Evolutionary conservation across 495 filamentous ascomycete species (phyloP), one percentile per base, ranked within the genome.

Genomic region (Podospora pseudoanserina): DNA sequence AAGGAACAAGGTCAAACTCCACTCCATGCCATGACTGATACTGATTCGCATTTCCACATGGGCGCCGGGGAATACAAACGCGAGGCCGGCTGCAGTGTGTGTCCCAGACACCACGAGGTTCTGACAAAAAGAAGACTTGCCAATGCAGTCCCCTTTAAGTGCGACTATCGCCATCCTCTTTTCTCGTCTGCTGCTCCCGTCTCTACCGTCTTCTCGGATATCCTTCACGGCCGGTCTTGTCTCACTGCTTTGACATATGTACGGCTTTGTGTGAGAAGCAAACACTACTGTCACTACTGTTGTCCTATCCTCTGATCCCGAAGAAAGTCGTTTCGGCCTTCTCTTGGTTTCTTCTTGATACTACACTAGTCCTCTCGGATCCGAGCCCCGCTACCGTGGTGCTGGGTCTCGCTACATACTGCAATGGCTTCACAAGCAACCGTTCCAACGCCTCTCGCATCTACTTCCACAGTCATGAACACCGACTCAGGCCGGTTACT

Each of bases 91-190:
- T 74, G 72, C 74, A 69, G 71, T 63, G 65, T 60, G 63, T 74
- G 71, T 76, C 64, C 75, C 64, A 74, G 72, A 75, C 75, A 74
- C 75, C 72, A 73, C 74, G 74, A 73, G 70, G 67, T 44, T 63
- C 23, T 66, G 28, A 61, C 54, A 60, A 58, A 58, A 20, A 18
- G 23, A 4, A 19, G 23, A 39, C 60, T 64, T 65, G 60, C 63
- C 67, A 67, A 71, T 70, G 70, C 62, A 69, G 69, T 70, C 69
- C 63, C 65, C 68, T 73, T 76, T 73, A 77, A 75, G 71, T 76
- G 69, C 68, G 58, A 72, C 75, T 67, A 56, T 63, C 67, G 70
- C 71, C 75, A 54, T 65, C 65, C 64, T 63, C 54, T 18, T 60
- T 27, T 60, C 55, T 58, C 55, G 55, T 23, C n/a, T 58, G 3